A percentile compares a stretch with the other conserved stretches of the same genome.
These are phyloP conservation scores for Talaromyces sp. DNA, from an alignment of 2,329 filamentous ascomycete species.

Conservation along the genomic window DNA sequence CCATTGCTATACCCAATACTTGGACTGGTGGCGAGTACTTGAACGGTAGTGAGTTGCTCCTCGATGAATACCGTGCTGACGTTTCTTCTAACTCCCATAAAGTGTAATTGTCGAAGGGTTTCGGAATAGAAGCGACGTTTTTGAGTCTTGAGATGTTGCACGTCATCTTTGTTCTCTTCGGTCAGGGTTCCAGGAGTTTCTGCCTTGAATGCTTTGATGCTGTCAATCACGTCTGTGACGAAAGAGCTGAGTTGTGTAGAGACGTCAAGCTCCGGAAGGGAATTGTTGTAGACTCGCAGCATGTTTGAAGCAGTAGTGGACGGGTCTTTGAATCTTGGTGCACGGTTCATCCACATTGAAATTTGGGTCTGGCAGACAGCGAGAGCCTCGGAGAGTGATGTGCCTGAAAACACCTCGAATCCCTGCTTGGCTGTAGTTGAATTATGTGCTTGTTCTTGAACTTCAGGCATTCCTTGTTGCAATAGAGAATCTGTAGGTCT, in stretches of 20 bases:
- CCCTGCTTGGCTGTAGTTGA: slow-evolving; percentile 11
- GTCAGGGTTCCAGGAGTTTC: slow-evolving; percentile 76
- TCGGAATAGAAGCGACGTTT: slow-evolving; percentile 91
- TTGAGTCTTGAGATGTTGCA: slow-evolving; percentile 84
- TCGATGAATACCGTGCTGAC: slow-evolving; percentile 67
- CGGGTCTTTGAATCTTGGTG: slow-evolving; percentile 65
- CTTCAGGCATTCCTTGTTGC: slow-evolving; percentile 26
- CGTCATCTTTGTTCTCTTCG: slow-evolving; percentile 75
- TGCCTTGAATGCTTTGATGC: slow-evolving; percentile 69
- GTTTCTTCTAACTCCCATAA: slow-evolving; percentile 87
- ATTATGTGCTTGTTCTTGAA: slow-evolving; percentile 21
- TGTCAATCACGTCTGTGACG: slow-evolving; percentile 61
- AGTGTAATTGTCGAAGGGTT: slow-evolving; percentile 71
- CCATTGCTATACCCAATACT: slow-evolving; percentile 25
- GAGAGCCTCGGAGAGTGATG: slow-evolving; percentile 24
- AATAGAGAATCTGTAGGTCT: slow-evolving; percentile 65
- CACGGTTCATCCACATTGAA: slow-evolving; percentile 42
- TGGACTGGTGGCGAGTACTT: slow-evolving; percentile 59
- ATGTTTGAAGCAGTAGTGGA: slow-evolving; percentile 69
- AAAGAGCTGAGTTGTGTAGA: slow-evolving; percentile 61
- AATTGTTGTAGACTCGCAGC: slow-evolving; percentile 55
- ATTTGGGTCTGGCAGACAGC: slow-evolving; percentile 25
- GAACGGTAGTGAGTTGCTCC: slow-evolving; percentile 65
- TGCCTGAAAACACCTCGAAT: neutral
- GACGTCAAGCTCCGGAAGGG: slow-evolving; percentile 51